These are phyloP conservation scores for Circinella minor DNA, from an alignment of 371 early-diverging fungal species.

Conservation along the genomic window DNA sequence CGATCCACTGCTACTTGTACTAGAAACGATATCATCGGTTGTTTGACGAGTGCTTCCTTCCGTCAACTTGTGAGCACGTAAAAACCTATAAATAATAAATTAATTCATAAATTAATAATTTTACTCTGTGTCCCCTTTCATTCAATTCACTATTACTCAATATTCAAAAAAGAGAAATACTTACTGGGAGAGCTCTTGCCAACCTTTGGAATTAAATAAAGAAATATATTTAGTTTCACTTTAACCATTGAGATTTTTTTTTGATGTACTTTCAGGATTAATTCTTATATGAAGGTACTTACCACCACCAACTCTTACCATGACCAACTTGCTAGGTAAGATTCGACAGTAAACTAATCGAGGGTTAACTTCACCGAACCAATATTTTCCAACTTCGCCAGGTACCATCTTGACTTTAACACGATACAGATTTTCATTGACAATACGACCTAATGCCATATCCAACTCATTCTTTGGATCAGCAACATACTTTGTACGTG, in stretches of 20 bases:
- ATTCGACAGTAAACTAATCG: constrained; percentile 62
- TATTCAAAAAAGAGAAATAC: no score
- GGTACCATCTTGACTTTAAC: constrained; percentile 48
- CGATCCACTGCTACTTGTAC: constrained; percentile 22
- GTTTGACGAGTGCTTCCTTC: constrained; percentile 14
- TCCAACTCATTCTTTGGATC: constrained; percentile 56
- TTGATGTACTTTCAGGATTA: no score
- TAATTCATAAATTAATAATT: neutral
- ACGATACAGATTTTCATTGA: constrained; percentile 58
- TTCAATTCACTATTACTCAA: no score
- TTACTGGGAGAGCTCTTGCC: no score
- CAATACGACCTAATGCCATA: constrained; percentile 57
- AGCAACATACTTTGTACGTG: constrained; percentile 30
- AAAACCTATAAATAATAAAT: constrained; percentile 6
- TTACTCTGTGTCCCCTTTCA: no score
- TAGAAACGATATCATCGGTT: constrained; percentile 9
- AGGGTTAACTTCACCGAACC: constrained; percentile 78
- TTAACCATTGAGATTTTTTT: no score
- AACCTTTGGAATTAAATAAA: no score
- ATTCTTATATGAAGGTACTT: no score
- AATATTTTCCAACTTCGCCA: constrained; percentile 70
- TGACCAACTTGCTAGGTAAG: constrained; percentile 70
- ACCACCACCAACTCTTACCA: constrained; percentile 82
- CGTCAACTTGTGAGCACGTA: constrained; percentile 22
- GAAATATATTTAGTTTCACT: no score